phyloP scores from a whole-genome alignment of 2,329 filamentous ascomycete species.

The Colletotrichum brevisporum region DNA sequence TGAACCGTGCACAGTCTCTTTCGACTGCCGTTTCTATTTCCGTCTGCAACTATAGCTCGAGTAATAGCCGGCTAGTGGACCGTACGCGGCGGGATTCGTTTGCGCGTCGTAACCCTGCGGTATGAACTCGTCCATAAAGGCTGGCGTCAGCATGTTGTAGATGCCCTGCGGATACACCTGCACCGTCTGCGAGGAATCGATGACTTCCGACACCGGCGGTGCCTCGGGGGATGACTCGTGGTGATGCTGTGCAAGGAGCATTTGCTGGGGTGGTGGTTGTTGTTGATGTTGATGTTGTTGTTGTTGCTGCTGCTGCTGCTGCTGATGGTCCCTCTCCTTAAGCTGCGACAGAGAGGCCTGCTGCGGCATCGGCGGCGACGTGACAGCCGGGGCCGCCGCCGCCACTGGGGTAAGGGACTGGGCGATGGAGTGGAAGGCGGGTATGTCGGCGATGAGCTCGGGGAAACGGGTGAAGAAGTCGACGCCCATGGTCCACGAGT shows the following conservation, averaged over 20 bases:
- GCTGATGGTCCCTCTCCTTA: slow-evolving; percentile 18
- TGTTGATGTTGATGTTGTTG: too few relatives aligned
- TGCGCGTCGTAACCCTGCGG: slow-evolving; percentile 5
- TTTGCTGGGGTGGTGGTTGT: background rate
- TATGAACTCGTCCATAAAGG: slow-evolving; percentile 27
- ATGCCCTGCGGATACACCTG: slow-evolving; percentile 17
- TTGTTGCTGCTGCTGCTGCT: background rate
- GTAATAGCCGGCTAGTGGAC: slow-evolving; percentile 14
- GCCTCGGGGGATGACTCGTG: background rate
- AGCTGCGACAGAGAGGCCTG: slow-evolving; percentile 28
- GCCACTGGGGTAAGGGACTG: slow-evolving; percentile 8
- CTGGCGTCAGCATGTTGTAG: slow-evolving; percentile 23
- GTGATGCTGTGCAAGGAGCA: background rate
- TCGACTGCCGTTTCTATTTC: background rate
- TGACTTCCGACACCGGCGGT: background rate
- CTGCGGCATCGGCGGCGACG: slow-evolving; percentile 4
- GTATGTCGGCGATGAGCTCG: slow-evolving; percentile 50
- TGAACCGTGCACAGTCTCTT: background rate
- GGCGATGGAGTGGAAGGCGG: slow-evolving; percentile 31
- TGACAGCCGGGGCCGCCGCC: background rate
- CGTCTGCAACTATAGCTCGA: background rate
- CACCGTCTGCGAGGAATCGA: slow-evolving; percentile 28
- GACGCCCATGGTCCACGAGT: slow-evolving; percentile 46
- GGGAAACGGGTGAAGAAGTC: slow-evolving; percentile 48
- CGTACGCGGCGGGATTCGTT: slow-evolving; percentile 1